Percentiles rank a stretch among this genome's conserved stretches.
Conservation (phyloP, 2,329 filamentous ascomycete species). For the Curvularia eragrostidis region DNA sequence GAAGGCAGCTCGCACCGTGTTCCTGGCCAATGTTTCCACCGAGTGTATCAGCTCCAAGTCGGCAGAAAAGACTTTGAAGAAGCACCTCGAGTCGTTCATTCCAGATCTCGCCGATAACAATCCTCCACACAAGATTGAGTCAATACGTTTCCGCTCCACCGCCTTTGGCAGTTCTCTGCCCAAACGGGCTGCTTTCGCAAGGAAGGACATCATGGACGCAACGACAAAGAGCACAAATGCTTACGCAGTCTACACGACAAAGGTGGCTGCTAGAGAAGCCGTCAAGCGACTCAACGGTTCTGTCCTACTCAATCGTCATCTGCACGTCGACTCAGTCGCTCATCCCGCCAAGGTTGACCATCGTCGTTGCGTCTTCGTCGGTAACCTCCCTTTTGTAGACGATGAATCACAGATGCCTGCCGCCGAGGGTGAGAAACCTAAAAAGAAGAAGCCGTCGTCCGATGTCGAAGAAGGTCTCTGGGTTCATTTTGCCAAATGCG, state of each 20-base stretch:
- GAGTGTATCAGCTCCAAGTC: constrained; percentile 82
- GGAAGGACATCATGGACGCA: constrained; percentile 85
- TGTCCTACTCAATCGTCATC: constrained; percentile 81
- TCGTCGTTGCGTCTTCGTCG: constrained; percentile 91
- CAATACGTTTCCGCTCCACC: constrained; percentile 91
- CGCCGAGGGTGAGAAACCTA: constrained; percentile 67
- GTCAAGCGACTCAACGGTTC: constrained; percentile 81
- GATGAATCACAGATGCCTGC: constrained; percentile 75
- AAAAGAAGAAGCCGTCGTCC: constrained; percentile 74
- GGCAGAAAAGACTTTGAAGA: constrained; percentile 77
- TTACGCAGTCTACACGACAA: constrained; percentile 85
- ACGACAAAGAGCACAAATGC: constrained; percentile 95
- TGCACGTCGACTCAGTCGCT: constrained; percentile 88
- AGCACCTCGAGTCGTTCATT: constrained; percentile 80
- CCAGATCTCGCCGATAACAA: constrained; percentile 56
- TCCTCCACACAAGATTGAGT: constrained; percentile 77
- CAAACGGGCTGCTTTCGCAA: constrained; percentile 93
- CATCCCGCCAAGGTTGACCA: constrained; percentile 85
- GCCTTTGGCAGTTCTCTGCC: constrained; percentile 83
- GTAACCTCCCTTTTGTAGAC: constrained; percentile 94
- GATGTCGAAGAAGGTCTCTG: constrained; percentile 94
- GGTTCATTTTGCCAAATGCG: constrained; percentile 77
- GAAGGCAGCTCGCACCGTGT: constrained; percentile 88
- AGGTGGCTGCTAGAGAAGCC: constrained; percentile 76
- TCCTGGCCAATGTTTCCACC: constrained; percentile 88